Evolutionary conservation across 805 yeast species (phyloP), one percentile per base, ranked within the genome.

Genomic region (Candida tibetensis): DNA sequence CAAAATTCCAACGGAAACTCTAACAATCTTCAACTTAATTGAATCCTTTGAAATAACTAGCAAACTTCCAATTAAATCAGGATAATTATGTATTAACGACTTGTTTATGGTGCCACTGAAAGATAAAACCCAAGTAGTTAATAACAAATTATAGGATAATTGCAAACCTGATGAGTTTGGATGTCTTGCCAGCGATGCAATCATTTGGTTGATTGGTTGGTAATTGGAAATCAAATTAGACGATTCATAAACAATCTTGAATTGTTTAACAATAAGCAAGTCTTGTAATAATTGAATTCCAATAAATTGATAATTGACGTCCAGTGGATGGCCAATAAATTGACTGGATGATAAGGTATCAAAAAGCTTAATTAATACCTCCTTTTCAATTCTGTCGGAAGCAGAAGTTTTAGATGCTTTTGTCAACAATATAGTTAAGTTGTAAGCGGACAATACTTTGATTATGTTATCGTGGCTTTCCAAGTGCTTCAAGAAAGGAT

Each of bases 11-110:
- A 89, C 72, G n/a, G 93, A 74, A 30, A 93, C 70, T 57, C 99
- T 76, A 22, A 88, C 85, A 39, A 93, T 79, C 68, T 93, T 93
- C 64, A 90, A 95, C 69, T 93, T 93, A 48, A 91, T 85, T 2
- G 96, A 86, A 41, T 79, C 78, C 56, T 84, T 85, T 19, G 89
- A 78, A 33, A 86, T 71, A 28, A 63, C 62, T 44, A 76, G 71
- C 64, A 74, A 72, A 60, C 55, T 69, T 33, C 68, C 81, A 39
- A 76, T 74, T 55, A 75, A 63, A 44, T 66, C 76, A n/a, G 69
- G 77, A 64, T 66, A 86, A 48, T 64, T 72, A 52, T 64, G 65
- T 42, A 70, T 75, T 49, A 74, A 69, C 45, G 60, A 72, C 45
- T 50, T 48, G 41, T 81, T 73, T 28, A 79, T 71, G 32, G 57